A percentile compares a stretch with the other conserved stretches of the same genome.
phyloP scores from a whole-genome alignment of 257 asterid species.

The Henckelia pumila region DNA sequence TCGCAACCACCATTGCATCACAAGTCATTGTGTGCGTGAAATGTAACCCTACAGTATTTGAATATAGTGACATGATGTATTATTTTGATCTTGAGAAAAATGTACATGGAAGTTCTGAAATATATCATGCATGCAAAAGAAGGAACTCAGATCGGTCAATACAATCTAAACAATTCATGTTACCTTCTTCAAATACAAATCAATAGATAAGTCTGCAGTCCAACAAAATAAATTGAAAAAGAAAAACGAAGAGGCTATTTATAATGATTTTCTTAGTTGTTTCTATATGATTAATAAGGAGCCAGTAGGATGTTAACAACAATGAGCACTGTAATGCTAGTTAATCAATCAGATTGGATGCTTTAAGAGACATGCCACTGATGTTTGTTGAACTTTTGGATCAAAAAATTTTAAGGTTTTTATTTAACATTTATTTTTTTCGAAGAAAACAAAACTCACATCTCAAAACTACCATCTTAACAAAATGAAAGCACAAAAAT shows the following conservation, averaged over 20 bases:
- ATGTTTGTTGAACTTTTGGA: conserved; percentile 12
- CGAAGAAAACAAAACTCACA: background rate
- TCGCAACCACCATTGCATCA: background rate
- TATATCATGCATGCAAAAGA: conserved; percentile 16
- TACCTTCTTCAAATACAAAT: conserved; percentile 18
- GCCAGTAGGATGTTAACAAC: background rate
- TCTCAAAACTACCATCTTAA: background rate
- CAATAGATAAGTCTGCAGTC: conserved; percentile 14
- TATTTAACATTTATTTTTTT: conserved; percentile 1
- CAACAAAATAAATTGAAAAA: background rate
- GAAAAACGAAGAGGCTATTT: conserved; percentile 5
- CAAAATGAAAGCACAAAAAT: conserved; percentile 15
- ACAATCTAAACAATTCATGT: conserved; percentile 4
- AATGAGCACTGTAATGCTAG: background rate
- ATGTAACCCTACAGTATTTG: conserved; percentile 11
- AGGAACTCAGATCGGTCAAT: background rate
- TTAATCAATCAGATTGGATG: background rate
- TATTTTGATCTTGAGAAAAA: conserved; percentile 10
- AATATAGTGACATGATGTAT: conserved; percentile 5
- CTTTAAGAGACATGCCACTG: conserved; percentile 1
- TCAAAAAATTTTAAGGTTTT: conserved; percentile 1
- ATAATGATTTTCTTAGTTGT: conserved; percentile 4
- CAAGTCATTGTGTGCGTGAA: conserved; percentile 8
- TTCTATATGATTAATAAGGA: conserved; percentile 13
- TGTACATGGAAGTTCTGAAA: conserved; percentile 11